Evolutionary conservation across 2,329 filamentous ascomycete species (phyloP), one percentile per base, ranked within the genome.

Genomic region (Penicillium sp.): DNA sequence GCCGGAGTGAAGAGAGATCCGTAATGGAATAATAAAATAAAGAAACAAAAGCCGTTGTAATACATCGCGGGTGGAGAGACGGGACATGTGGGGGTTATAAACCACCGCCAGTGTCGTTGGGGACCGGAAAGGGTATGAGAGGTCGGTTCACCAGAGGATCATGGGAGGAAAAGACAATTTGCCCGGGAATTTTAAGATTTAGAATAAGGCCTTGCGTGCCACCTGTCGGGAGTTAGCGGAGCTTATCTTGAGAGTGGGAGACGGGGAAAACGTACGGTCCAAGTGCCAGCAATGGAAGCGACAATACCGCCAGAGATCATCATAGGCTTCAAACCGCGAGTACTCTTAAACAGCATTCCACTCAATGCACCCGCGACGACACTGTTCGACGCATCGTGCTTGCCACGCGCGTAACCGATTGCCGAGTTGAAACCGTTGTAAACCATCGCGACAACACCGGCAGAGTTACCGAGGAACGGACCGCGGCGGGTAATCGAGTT

Each of bases 331-430:
- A 95, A 62, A 6, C 95, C 95, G 70, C 90, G 85, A 48, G 96
- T 98, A 75, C 93, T 96, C 84, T 97, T 98, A 80, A 99, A 99
- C 14, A 99, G 74, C 84, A 93, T 93, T 57, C 95, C 95, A 71
- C 92, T 96, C 66, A 99, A 75, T 1, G 83, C 89, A 63, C 96
- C 95, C 5, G 95, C 93, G 21, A 85, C 77, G 53, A 99, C 85
- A 62, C 91, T 95, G 80, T 99, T 99, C 57, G 88, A 85, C 3
- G 91, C 85, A 75, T 99, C 96, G 68, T 96, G 92, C 79, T 91
- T 91, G 62, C 91, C 91, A 59, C 93, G 83, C 62, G 87, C 75
- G 68, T 90, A 87, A 39, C 91, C 92, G 60, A 96, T 86, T 55
- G 86, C 86, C 31, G 90, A 95, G 80, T 96, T 96, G 75, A 95